Evolutionary conservation across 139 green algal genomes (phyloP), one percentile per base, ranked within the genome.

Genomic region (Eudorina sp.): DNA sequence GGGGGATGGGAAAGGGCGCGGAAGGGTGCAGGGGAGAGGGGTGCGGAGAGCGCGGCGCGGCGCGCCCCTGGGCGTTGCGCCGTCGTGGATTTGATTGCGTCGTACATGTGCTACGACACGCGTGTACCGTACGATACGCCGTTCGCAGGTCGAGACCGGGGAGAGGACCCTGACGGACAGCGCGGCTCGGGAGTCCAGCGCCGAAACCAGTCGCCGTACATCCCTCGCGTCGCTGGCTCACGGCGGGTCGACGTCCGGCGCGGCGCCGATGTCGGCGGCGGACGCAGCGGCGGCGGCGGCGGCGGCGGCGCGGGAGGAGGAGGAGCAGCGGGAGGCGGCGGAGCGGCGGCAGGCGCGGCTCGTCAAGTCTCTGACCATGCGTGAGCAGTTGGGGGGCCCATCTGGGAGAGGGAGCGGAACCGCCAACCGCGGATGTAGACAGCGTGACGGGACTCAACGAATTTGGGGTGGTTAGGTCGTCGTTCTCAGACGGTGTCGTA

Each of bases 321-420:
- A 58, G 53, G 78, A 73, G 78, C 23, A 29, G 55, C 78, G 78
- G 25, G 55, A 85, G 25, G 78, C 78, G 2, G 25, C 58, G 27
- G 55, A 73, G 55, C 38, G 55, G 55, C 78, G 78, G 27, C 78
- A 85, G 38, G 78, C 78, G 16, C 27, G 29, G 29, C 53, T 85
- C 55, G 55, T 85, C 55, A 55, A 55, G 25, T 43, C 38, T 2
- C 38, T 85, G 7, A 85, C 78, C 8, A 73, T 41, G 40, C 53
- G 55, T 74, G 9, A 31, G 55, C 40, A 4, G 55, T 19, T 58
- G 13, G 34, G 29, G 34, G 68, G 36, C 18, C 21, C 2, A 21
- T 27, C 4, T 19, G 70, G 18, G 40, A 11, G 70, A 36, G 3
- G 51, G 16, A 25, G 51, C 51, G 51, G n/a, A n/a, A n/a, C n/a